These are phyloP conservation scores for Chaetomium olivaceum DNA, from an alignment of 2,329 filamentous ascomycete genomes.

Conservation along the genomic window DNA sequence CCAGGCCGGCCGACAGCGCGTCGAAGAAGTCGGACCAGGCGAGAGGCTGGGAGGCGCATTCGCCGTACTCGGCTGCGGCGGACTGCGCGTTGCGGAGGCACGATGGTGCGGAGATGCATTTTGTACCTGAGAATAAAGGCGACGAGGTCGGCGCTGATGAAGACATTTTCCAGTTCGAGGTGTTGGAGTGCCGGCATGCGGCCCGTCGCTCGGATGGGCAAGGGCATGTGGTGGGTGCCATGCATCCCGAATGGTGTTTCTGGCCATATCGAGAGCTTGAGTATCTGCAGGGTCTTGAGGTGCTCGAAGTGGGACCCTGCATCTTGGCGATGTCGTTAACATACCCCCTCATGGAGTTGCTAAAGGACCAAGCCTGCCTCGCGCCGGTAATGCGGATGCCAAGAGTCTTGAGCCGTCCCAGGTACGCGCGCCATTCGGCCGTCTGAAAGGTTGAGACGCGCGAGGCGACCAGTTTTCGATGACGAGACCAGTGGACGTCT, in stretches of 20 bases:
- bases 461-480: background rate
- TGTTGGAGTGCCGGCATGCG: background rate
- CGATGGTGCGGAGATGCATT: background rate
- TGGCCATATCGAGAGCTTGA: background rate
- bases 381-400: background rate
- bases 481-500: background rate
- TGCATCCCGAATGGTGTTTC: background rate
- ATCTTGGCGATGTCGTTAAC: background rate
- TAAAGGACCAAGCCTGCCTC: background rate
- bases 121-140: background rate
- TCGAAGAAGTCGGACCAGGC: background rate
- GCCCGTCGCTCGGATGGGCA: background rate
- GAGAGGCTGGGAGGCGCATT: background rate
- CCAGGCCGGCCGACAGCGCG: background rate
- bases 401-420: background rate
- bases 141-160: background rate
- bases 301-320: background rate
- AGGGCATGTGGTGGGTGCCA: background rate
- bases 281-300: background rate
- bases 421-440: background rate
- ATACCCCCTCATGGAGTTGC: background rate
- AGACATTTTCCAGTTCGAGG: background rate
- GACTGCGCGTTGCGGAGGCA: background rate
- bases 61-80: conserved; percentile 1
- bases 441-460: conserved; percentile 1